These are phyloP conservation scores for Geoglossum glabrum DNA, from an alignment of 495 filamentous ascomycete species.

Conservation along the genomic window DNA sequence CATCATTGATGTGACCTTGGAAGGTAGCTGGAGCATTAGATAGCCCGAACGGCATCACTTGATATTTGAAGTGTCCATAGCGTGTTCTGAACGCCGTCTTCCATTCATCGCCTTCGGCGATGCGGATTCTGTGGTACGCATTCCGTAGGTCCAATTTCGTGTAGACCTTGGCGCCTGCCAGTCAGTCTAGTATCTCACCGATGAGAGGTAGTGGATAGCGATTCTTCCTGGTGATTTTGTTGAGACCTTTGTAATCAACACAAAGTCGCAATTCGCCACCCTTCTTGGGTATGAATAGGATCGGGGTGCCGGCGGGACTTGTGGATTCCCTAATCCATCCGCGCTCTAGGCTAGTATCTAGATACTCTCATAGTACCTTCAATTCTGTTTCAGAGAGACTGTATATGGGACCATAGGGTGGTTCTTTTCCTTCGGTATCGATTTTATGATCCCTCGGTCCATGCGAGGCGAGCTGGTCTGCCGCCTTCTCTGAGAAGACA, in stretches of 20 bases:
- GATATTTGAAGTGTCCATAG: slow-evolving; percentile 2
- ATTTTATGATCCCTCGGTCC: not conserved
- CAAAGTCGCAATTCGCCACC: slow-evolving; percentile 8
- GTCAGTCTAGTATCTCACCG: slow-evolving; percentile 1
- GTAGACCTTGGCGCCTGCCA: not conserved
- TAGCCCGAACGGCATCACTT: slow-evolving; percentile 1
- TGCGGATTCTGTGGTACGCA: not conserved
- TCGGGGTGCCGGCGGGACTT: not conserved
- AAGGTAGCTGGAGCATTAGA: not conserved
- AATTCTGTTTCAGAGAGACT: not conserved
- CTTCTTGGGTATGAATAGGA: slow-evolving; percentile 12
- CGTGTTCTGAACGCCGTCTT: not conserved
- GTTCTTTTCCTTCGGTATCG: not conserved
- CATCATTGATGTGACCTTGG: slow-evolving; percentile 1
- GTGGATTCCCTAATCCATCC: not conserved
- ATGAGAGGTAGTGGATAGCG: slow-evolving; percentile 6
- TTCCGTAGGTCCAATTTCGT: not conserved
- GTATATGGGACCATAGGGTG: not conserved
- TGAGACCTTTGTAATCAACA: slow-evolving; percentile 8
- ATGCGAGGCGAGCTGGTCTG: not conserved
- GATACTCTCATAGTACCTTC: not conserved
- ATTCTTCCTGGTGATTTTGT: slow-evolving; percentile 7
- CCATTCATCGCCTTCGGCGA: not conserved
- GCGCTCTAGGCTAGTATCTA: not conserved
- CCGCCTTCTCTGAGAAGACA: not conserved